Base-by-base conservation (phyloP, 352 stramenopile species). In the Aphanomyces stellatus region DNA sequence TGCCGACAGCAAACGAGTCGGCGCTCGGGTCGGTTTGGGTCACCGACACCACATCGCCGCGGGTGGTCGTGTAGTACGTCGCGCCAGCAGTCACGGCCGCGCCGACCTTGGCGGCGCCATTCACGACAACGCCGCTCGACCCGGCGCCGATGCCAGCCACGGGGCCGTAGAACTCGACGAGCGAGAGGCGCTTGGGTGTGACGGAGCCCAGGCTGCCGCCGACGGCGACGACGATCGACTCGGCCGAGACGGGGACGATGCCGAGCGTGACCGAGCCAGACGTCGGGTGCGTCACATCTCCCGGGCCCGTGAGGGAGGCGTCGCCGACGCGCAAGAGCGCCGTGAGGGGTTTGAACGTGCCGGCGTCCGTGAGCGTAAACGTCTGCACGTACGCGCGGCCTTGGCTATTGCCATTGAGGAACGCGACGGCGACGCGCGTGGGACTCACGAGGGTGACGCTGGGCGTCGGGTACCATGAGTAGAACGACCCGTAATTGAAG, bases 31-130 rank as follows among this genome's bases (percentile, higher is more conserved):
- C 68, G 53, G 43, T 71, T 3, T 53, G 33, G 25, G 30, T 33
- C 13, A 34, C 41, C 4, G 71, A 30, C 15, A 81, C 71, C 30
- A 88, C 55, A 15, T 64, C 70, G 7, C 80, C 82, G 2, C 65
- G 73, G 10, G 82, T 88, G 6, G 74, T 88, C 7, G 80, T 79
- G 72, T 88, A 90, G 70, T 90, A 81, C 17, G 81, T 57, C 30
- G 74, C 74, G 4, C 61, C 43, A 7, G 56, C 64, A 8, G 84
- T 62, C 27, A 77, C 76, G 2, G 53, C 34, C 5, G 53, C 65
- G 6, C 24, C 15, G 4, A 72, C 51, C 4, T 65, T 56, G 8
- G 40, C 70, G 0, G 41, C 48, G 19, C 74, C 74, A 22, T 76
- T 75, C 13, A 64, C 74, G 3, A 77, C 76, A 51, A 76, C 70